phyloP scores from a whole-genome alignment of 805 yeast species.

The Barnettozyma siamensis region DNA sequence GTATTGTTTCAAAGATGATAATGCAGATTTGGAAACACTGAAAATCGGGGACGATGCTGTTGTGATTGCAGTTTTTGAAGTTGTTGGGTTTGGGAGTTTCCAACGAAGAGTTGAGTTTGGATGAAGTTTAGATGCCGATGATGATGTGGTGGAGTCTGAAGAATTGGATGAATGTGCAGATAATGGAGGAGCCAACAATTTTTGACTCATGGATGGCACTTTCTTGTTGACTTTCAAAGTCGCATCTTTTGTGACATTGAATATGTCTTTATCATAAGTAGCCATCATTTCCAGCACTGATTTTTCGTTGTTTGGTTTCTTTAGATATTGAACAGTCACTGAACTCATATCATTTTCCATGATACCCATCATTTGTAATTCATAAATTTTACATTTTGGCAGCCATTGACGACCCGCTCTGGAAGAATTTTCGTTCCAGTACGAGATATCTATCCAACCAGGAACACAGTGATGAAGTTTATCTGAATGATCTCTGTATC shows the following conservation, averaged over 20 bases:
- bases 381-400: slow-evolving; percentile 93
- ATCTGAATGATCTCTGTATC: slow-evolving; percentile 53
- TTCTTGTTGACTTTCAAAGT: neutral
- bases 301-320: slow-evolving; percentile 24
- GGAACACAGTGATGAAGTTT: slow-evolving; percentile 74
- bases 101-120: slow-evolving; percentile 18
- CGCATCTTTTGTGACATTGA: slow-evolving; percentile 21
- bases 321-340: slow-evolving; percentile 58
- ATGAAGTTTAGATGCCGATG: slow-evolving; percentile 1
- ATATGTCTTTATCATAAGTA: slow-evolving; percentile 57
- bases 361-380: slow-evolving; percentile 96
- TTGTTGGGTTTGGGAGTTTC: slow-evolving; percentile 20
- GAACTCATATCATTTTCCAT: slow-evolving; percentile 85
- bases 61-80: slow-evolving; percentile 18
- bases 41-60: slow-evolving; percentile 16
- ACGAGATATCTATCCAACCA: slow-evolving; percentile 92
- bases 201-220: neutral
- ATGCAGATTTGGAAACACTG: slow-evolving; percentile 17
- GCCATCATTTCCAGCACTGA: slow-evolving; percentile 59
- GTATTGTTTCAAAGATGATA: slow-evolving; percentile 15
- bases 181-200: neutral
- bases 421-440: slow-evolving; percentile 56
- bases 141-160: neutral
- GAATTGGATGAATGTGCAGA: neutral
- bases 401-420: slow-evolving; percentile 59